These are phyloP conservation scores for Wickerhamomyces canadensis DNA, from an alignment of 805 yeast genomes.

Conservation along the genomic window DNA sequence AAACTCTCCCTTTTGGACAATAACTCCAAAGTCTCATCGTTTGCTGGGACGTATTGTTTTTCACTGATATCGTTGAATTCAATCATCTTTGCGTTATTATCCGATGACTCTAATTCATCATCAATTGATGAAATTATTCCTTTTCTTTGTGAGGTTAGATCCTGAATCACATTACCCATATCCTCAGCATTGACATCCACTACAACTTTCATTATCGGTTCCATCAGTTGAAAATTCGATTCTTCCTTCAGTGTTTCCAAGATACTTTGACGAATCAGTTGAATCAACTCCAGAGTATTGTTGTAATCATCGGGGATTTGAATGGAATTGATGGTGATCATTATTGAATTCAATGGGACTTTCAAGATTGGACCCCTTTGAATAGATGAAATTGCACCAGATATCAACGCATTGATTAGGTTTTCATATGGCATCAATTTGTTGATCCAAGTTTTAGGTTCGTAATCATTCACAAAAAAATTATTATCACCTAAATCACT, in stretches of 20 bases:
- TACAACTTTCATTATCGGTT: constrained; percentile 80
- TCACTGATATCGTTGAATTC: constrained; percentile 57
- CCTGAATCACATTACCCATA: constrained; percentile 80
- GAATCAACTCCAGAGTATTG: constrained; percentile 34
- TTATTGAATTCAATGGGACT: constrained; percentile 55
- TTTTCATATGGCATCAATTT: constrained; percentile 44
- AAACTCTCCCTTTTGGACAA: constrained; percentile 16
- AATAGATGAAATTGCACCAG: constrained; percentile 56
- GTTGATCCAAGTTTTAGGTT: constrained; percentile 21
- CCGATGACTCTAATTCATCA: constrained; percentile 44
- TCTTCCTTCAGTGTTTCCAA: constrained; percentile 30
- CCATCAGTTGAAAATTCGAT: constrained; percentile 51
- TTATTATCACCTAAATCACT: constrained; percentile 30
- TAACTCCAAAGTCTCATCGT: constrained; percentile 55
- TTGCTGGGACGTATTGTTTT: constrained; percentile 56
- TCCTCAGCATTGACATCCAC: constrained; percentile 65
- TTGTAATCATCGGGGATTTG: constrained; percentile 46
- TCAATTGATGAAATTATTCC: constrained; percentile 71
- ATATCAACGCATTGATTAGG: constrained; percentile 46
- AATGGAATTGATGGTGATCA: constrained; percentile 45
- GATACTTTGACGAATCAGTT: constrained; percentile 41
- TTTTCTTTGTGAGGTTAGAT: constrained; percentile 69
- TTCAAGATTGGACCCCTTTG: constrained; percentile 56
- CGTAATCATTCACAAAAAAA: constrained; percentile 27
- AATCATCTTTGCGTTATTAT: constrained; percentile 30